A percentile compares a stretch with the other conserved stretches of the same genome.
These are phyloP conservation scores for Quercus tomentella DNA, from an alignment of 331 rosid genomes.

Conservation along the genomic window DNA sequence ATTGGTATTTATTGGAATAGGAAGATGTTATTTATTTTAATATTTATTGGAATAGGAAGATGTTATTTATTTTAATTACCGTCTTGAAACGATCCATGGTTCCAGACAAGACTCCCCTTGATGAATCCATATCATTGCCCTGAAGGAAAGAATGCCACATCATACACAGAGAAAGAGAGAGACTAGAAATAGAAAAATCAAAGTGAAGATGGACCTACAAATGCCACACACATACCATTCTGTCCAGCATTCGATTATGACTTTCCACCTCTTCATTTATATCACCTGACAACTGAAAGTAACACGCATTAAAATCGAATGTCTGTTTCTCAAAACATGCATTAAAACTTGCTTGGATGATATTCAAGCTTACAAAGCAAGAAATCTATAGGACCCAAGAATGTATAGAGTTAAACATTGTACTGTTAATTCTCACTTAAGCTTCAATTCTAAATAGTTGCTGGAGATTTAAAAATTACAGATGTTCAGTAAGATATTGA, in stretches of 20 bases:
- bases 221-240: conserved; percentile 56
- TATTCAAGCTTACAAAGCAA: not conserved
- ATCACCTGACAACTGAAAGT: conserved; percentile 88
- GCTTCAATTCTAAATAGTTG: conserved; percentile 9
- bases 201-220: not conserved
- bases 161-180: conserved; percentile 2
- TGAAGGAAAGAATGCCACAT: conserved; percentile 25
- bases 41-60: not conserved
- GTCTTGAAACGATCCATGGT: conserved; percentile 91
- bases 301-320: conserved; percentile 5
- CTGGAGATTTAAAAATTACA: conserved; percentile 6
- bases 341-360: not conserved
- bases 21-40: no score
- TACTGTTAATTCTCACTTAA: not conserved
- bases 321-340: not conserved
- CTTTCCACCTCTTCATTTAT: conserved; percentile 88
- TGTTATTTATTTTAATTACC: conserved; percentile 35
- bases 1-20: not conserved
- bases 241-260: conserved; percentile 85
- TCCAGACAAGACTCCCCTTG: conserved; percentile 89
- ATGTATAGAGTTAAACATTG: not conserved
- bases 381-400: not conserved
- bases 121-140: conserved; percentile 96
- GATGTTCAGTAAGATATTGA: not conserved
- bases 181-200: not conserved